Base-by-base conservation (phyloP, 768 basidiomycete genomes). In the Macrolepiota fuliginosa region DNA sequence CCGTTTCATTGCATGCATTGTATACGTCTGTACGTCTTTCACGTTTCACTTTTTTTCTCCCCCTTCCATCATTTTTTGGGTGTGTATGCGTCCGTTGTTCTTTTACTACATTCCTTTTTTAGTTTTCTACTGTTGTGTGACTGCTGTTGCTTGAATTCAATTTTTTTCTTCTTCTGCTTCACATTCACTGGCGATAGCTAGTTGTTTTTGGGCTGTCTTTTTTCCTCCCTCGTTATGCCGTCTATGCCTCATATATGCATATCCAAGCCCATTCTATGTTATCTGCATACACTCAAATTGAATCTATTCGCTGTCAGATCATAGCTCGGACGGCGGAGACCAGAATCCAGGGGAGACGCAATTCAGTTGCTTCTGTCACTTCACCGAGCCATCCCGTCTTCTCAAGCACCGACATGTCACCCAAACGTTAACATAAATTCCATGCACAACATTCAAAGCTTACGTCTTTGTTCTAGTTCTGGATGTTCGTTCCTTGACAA, bases 41-140 rank as follows among this genome's bases (percentile, higher is more conserved):
- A 53, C 61, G 57, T 46, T 35, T 58, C 24, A 25, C 29, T 35
- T 64, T 58, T 56, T 51, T 64, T 40, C 36, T 56, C 29, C 22
- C 62, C 45, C 32, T 56, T 42, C 46, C 59, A 59, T 50, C 54
- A 25, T 55, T 46, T n/a, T 54, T 51, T 56, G 42, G 42, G 22
- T 45, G 53, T 50, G 17, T 46, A 19, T 53, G 27, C 54, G 22
- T 42, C 40, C 53, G 32, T 49, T 49, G 57, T 57, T 52, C 17
- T 47, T 63, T 58, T 58, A 46, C 22, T 63, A 58, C 51, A 12
- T 54, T 27, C 45, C 27, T 52, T 58, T 51, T 36, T 45, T 61
- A 47, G 29, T 42, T 17, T 42, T 42, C 15, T 45, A 4, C 45
- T 42, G 39, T 40, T 55, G 27, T 32, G 27, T 53, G 25, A 19